Conservation (phyloP, 2,329 filamentous ascomycete species). For the Chrysoporthe cubensis region DNA sequence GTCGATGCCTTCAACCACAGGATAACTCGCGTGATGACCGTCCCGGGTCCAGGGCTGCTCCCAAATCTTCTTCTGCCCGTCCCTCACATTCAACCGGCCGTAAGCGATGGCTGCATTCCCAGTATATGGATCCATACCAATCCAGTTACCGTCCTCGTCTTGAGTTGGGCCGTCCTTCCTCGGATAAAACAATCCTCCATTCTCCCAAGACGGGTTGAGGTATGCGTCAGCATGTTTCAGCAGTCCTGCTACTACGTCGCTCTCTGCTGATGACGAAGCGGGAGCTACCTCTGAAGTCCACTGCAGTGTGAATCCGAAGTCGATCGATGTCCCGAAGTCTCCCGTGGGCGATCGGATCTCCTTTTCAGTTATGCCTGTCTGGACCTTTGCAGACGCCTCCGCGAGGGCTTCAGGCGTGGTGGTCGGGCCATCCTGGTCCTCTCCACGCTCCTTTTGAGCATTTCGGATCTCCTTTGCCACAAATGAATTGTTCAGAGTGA, state of each 20-base stretch:
- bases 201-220: constrained; percentile 38
- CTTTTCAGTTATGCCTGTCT: constrained; percentile 6
- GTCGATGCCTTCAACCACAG: constrained; percentile 10
- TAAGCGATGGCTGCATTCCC: constrained; percentile 44
- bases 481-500: constrained; percentile 32
- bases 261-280: constrained; percentile 24
- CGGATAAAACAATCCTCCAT: constrained; percentile 42
- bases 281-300: constrained; percentile 42
- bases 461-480: constrained; percentile 34
- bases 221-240: constrained; percentile 36
- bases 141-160: constrained; percentile 34
- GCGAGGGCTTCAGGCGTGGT: not conserved
- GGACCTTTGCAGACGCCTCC: constrained; percentile 8
- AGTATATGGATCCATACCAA: constrained; percentile 40
- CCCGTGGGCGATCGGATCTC: constrained; percentile 27
- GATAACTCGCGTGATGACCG: constrained; percentile 15
- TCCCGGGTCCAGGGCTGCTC: constrained; percentile 38
- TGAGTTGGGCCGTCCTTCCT: constrained; percentile 32
- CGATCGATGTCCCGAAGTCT: constrained; percentile 23
- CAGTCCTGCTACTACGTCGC: constrained; percentile 27
- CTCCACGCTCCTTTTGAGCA: constrained; percentile 18
- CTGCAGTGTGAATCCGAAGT: constrained; percentile 37
- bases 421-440: constrained; percentile 11
- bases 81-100: constrained; percentile 40
- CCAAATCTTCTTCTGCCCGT: constrained; percentile 43